phyloP scores from a whole-genome alignment of 129 eudicot genomes.

The Saussurea involucrata region DNA sequence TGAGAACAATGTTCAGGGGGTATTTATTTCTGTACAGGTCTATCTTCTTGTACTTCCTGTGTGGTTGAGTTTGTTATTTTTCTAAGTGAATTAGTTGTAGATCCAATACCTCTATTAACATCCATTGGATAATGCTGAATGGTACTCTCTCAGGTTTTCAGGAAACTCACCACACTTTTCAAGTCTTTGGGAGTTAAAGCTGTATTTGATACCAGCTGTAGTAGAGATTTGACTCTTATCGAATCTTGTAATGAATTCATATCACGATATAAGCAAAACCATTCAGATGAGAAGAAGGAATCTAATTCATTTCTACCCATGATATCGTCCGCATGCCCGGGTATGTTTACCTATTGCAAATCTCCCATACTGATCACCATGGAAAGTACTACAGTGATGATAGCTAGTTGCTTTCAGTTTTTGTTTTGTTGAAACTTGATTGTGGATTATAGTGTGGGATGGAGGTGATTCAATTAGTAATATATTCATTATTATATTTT shows the following conservation, averaged over 20 bases:
- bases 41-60: neutral
- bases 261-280: slow-evolving; percentile 64
- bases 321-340: slow-evolving; percentile 97
- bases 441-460: neutral
- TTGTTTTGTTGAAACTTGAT: neutral
- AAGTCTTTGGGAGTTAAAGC: slow-evolving; percentile 91
- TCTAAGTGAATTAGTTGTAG: neutral
- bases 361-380: neutral
- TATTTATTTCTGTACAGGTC: neutral
- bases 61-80: neutral
- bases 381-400: neutral
- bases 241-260: slow-evolving; percentile 95
- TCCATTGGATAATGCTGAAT: neutral
- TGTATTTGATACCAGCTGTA: slow-evolving; percentile 84
- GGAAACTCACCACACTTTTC: slow-evolving; percentile 79
- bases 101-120: neutral
- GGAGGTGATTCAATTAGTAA: neutral
- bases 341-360: slow-evolving; percentile 29
- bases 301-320: slow-evolving; percentile 55
- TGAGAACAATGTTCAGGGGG: neutral
- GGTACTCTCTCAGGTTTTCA: slow-evolving; percentile 59
- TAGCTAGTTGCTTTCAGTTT: neutral
- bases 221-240: slow-evolving; percentile 79
- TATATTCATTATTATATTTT: neutral
- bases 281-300: slow-evolving; percentile 38